phyloP scores from a whole-genome alignment of 371 early-diverging fungal genomes.

The Syncephalastrum sp. region DNA sequence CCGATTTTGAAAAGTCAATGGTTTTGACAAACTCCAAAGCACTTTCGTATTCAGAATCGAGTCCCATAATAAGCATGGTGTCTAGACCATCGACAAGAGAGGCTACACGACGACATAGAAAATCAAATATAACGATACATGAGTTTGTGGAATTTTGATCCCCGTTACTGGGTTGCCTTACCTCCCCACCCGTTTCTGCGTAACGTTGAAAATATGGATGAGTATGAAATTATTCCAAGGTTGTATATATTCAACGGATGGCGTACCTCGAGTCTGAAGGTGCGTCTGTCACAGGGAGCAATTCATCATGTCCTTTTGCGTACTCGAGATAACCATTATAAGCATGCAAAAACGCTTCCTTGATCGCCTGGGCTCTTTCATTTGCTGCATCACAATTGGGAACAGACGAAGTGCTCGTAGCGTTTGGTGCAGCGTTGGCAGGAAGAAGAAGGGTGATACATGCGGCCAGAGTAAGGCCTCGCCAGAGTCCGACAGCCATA shows the following conservation, averaged over 20 bases:
- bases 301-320: conserved; percentile 62
- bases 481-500: too few species aligned
- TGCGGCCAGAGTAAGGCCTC: too few species aligned
- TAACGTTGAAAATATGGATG: background rate
- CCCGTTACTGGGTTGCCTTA: conserved; percentile 8
- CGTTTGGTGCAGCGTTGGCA: too few species aligned
- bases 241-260: background rate
- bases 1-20: conserved; percentile 20
- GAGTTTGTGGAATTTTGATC: conserved; percentile 60
- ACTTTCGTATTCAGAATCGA: conserved; percentile 65
- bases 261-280: conserved; percentile 69
- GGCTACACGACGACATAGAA: conserved; percentile 35
- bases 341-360: conserved; percentile 60
- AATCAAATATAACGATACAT: conserved; percentile 45
- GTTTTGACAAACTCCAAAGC: conserved; percentile 46
- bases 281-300: conserved; percentile 41
- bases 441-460: too few species aligned
- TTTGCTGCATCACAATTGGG: conserved; percentile 2
- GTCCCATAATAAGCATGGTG: conserved; percentile 78
- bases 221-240: background rate
- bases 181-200: conserved; percentile 48
- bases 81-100: conserved; percentile 85
- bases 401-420: background rate
- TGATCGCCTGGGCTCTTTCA: conserved; percentile 19
- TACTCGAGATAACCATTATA: conserved; percentile 75